Conservation (phyloP, 345 rosid genomes). For the Trapa bicornis region DNA sequence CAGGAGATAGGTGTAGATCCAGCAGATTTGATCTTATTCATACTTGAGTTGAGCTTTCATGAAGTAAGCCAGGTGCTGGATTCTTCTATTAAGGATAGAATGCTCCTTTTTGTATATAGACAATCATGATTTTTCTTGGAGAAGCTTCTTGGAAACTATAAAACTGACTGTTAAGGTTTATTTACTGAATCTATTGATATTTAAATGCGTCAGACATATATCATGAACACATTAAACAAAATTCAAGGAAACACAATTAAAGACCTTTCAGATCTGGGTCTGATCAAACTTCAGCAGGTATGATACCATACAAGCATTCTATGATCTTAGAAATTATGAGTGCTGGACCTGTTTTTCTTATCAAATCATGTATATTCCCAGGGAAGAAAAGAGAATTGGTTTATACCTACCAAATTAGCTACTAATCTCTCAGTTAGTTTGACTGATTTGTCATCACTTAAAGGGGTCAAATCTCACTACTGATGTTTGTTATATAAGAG, state of each 20-base stretch:
- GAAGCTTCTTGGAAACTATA: not conserved
- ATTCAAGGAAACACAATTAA: slow-evolving; percentile 49
- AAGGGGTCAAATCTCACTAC: slow-evolving; percentile 36
- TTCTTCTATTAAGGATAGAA: not conserved
- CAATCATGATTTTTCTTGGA: not conserved
- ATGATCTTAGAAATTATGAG: not conserved
- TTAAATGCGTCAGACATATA: slow-evolving; percentile 51
- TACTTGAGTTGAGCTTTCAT: slow-evolving; percentile 96
- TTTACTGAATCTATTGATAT: not conserved
- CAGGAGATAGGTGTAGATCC: slow-evolving; percentile 85
- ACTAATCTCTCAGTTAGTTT: slow-evolving; percentile 85
- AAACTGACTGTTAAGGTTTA: not conserved
- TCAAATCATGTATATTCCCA: slow-evolving; percentile 17
- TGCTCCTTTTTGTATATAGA: not conserved
- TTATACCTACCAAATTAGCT: slow-evolving; percentile 84
- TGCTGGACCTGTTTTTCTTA: not conserved
- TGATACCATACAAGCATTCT: not conserved
- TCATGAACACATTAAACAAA: slow-evolving; percentile 64
- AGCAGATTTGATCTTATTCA: slow-evolving; percentile 78
- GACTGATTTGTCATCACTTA: slow-evolving; percentile 72
- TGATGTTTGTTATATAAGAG: not conserved
- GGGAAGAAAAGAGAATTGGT: slow-evolving; percentile 96
- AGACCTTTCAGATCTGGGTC: slow-evolving; percentile 92
- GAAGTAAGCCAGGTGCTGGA: slow-evolving; percentile 59
- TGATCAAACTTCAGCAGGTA: slow-evolving; percentile 96